These are phyloP conservation scores for Colletotrichum truncatum DNA, from an alignment of 2,329 filamentous ascomycete genomes.

Conservation along the genomic window DNA sequence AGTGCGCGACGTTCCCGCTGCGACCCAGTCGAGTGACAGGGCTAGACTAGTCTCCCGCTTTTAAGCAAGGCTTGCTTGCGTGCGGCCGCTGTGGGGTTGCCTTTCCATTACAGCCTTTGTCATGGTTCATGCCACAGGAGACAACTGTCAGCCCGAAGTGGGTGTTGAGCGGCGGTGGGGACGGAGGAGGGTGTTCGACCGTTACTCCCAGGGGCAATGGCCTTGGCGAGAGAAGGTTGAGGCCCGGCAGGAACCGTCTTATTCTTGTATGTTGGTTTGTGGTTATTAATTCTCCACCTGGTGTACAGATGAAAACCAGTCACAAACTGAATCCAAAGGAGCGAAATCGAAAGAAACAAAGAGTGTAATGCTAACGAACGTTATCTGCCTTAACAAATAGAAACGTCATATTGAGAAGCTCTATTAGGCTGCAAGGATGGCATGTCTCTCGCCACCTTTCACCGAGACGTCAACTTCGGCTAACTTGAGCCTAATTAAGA, in stretches of 20 bases:
- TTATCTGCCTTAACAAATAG: no score
- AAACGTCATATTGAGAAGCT: neutral
- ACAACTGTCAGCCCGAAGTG: slow-evolving; percentile 43
- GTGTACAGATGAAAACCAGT: neutral
- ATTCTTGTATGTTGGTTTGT: neutral
- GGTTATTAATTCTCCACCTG: neutral
- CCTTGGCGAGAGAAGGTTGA: slow-evolving; percentile 5
- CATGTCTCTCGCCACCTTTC: slow-evolving; percentile 9
- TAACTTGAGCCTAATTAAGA: slow-evolving; percentile 1
- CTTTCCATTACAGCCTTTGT: slow-evolving; percentile 2
- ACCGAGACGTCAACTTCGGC: slow-evolving; percentile 4
- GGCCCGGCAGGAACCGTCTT: slow-evolving; percentile 1
- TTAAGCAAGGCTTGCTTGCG: slow-evolving; percentile 31
- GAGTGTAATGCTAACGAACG: no score
- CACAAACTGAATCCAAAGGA: neutral
- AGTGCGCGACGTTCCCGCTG: neutral
- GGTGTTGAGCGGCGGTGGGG: neutral
- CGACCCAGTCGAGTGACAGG: slow-evolving; percentile 2
- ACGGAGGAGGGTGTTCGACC: neutral
- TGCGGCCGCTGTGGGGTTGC: slow-evolving; percentile 49
- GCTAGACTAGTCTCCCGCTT: slow-evolving; percentile 16
- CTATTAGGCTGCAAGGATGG: slow-evolving; percentile 15
- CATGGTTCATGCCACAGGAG: slow-evolving; percentile 47
- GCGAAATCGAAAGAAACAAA: neutral
- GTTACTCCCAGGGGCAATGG: neutral